Evolutionary conservation across 2,329 filamentous ascomycete genomes (phyloP), one percentile per base, ranked within the genome.

Genomic region (Fusarium buharicum): DNA sequence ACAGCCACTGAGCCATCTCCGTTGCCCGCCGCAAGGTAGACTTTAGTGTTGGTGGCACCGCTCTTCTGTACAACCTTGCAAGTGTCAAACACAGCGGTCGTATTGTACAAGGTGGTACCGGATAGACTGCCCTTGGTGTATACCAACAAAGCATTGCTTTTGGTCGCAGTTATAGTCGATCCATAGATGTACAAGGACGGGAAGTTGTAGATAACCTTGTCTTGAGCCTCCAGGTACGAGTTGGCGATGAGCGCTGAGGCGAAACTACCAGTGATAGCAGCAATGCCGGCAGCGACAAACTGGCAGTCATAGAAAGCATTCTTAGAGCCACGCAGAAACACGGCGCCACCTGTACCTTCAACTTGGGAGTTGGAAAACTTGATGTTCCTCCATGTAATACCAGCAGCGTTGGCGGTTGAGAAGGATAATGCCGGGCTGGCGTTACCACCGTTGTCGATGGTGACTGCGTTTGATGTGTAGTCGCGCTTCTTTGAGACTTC

Each of bases 11-110:
- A 75, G 16, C 78, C 78, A 4, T 66, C 69, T 2, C 71, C 75
- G 38, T 79, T 80, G 1, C 77, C 76, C 6, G 78, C 74, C 1
- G 77, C 77, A 13, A 82, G 59, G 48, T 72, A 81, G 10, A 81
- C 77, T 16, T 76, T 74, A 20, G 67, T 75, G 40, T 77, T 79
- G 6, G 71, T 68, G 2, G 59, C 34, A 12, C 66, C 66, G 4
- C 46, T 52, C 43, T 69, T 69, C 33, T 75, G 74, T 10, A 70
- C 61, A 12, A 81, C 69, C 2, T 70, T 69, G 33, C 74, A 76
- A 7, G 72, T 74, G 50, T 81, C 79, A 17, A 81, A 70, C 0
- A 80, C 75, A 2, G 77, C 66, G 0, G 75, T 79, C 0, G 79
- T 79, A 53, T 79, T 73, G 62, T 75, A 73, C 7, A 68, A 59